Conservation (phyloP, 228 moss, liverwort and hornwort species). For the Sphagnum fallax region DNA sequence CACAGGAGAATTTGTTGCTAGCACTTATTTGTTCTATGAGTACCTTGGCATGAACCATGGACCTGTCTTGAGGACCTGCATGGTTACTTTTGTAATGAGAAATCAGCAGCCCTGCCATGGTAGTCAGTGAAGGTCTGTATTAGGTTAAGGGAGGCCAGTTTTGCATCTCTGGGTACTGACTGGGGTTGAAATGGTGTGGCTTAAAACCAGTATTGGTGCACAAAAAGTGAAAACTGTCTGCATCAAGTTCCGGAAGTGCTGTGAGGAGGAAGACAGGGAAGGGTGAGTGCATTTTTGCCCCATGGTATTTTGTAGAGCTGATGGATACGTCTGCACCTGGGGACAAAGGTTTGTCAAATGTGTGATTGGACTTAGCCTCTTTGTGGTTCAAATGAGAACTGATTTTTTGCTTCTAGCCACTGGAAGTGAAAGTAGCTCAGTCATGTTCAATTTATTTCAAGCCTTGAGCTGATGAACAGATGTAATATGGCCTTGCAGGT, state of each 20-base stretch:
- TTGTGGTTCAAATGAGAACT: not conserved
- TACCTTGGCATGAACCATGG: too few relatives aligned
- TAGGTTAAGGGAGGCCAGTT: not conserved
- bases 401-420: not conserved
- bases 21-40: too few relatives aligned
- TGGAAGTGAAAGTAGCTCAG: not conserved
- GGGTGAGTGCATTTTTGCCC: slow-evolving; percentile 32
- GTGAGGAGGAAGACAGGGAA: slow-evolving; percentile 67
- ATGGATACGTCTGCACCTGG: not conserved
- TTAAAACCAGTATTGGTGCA: slow-evolving; percentile 67
- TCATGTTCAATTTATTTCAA: not conserved
- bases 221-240: slow-evolving; percentile 76
- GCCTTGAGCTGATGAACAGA: not conserved
- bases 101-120: too few relatives aligned
- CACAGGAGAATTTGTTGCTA: too few relatives aligned
- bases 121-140: too few relatives aligned
- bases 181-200: not conserved
- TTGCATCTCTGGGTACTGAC: not conserved
- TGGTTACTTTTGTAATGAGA: too few relatives aligned
- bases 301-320: not conserved
- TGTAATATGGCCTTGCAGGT: slow-evolving; percentile 27
- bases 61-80: too few relatives aligned
- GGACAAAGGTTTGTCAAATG: too few relatives aligned
- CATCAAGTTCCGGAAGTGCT: slow-evolving; percentile 70
- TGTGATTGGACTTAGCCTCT: not conserved